Base-by-base conservation (phyloP, 768 basidiomycete species). In the Cyclocybe cylindracea region DNA sequence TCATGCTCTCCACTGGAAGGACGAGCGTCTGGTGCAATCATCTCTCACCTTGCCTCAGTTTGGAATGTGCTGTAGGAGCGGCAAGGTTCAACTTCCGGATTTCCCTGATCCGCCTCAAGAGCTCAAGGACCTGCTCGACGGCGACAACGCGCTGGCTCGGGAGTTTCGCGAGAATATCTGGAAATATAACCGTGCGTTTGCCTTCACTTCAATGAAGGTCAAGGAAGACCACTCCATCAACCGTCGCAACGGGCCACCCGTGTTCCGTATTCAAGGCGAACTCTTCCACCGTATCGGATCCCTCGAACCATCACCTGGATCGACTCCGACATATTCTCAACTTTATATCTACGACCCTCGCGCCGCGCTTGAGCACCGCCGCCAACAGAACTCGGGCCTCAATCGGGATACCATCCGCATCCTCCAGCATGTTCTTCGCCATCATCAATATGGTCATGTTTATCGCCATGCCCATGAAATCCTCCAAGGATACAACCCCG, bases 121-220 rank as follows among this genome's bases (percentile, higher is more conserved):
- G 3, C 47, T 57, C 2, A 14, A 13, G 2, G 35, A 39, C 11
- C 50, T 56, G 3, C 55, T 61, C 4, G 57, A 55, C 29, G 37
- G 43, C 1, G 34, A 53, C 18, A 53, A 56, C 45, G 16, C 10
- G 3, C 24, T 45, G 2, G 44, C 62, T 2, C 46, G 43, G 5
- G 48, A 67, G 16, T 74, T 75, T 51, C 55, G 64, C 0, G 46
- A 63, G 8, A 53, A 75, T 29, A 73, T 76, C 8, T 65, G 68
- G 14, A 63, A 65, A 48, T 75, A 76, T 50, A 76, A 77, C 54
- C 48, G 57, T 31, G 68, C 75, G 2, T 60, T 77, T 43, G 66
- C 72, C 4, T 77, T 76, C 53, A 74, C 72, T 0, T 77, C 75
- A 2, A 42, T 76, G 1, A 67, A 67, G 10, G 71, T 69, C 8